Evolutionary conservation across 208 protist genomes (phyloP).

Genomic region (Porcisia hertigi): DNA sequence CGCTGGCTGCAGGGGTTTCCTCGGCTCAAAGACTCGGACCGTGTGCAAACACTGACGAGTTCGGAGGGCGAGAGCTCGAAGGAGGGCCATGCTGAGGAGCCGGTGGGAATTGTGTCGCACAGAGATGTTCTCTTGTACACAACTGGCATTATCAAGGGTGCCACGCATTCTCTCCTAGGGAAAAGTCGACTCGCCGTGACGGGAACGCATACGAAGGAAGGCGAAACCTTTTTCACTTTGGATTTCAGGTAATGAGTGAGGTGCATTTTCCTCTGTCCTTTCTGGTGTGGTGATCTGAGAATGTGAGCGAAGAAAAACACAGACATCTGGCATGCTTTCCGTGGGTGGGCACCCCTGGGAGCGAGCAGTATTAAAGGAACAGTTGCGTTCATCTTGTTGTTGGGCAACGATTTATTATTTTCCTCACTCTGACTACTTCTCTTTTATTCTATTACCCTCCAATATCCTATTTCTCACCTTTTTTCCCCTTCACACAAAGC

Average conservation of each 20-base stretch:
- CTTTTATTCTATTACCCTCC: slow-evolving; percentile 12
- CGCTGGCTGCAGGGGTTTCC: slow-evolving; percentile 71
- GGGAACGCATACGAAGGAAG: slow-evolving; percentile 52
- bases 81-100: slow-evolving; percentile 8
- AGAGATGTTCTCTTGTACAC: slow-evolving; percentile 67
- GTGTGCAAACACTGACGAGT: slow-evolving; percentile 37
- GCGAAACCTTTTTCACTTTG: slow-evolving; percentile 70
- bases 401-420: not conserved
- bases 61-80: slow-evolving; percentile 24
- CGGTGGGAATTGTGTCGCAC: slow-evolving; percentile 29
- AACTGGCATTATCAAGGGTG: slow-evolving; percentile 57
- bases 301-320: not conserved
- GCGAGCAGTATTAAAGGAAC: not conserved
- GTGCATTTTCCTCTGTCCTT: not conserved
- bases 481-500: not conserved
- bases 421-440: slow-evolving; percentile 1
- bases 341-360: not conserved
- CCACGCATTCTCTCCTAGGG: slow-evolving; percentile 45
- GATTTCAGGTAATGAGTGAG: slow-evolving; percentile 40
- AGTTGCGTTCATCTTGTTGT: not conserved
- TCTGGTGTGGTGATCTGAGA: not conserved
- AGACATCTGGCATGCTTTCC: not conserved
- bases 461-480: not conserved
- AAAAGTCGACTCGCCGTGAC: slow-evolving; percentile 34
- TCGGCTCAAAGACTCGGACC: slow-evolving; percentile 28